Evolutionary conservation across 257 asterid species (phyloP).

Genomic region (Petunia axillaris): DNA sequence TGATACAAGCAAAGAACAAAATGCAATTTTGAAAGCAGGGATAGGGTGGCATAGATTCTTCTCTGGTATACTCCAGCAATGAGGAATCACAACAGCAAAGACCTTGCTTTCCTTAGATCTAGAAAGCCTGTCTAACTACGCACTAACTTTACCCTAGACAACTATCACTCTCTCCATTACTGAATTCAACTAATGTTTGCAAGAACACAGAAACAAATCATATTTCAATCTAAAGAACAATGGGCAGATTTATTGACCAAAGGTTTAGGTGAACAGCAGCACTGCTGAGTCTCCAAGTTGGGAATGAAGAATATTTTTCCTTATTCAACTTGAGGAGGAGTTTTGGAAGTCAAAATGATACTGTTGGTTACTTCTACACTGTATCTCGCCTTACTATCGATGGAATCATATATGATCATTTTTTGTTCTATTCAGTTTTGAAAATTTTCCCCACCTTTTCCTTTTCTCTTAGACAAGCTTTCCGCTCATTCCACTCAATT

Average conservation of each 20-base stretch:
- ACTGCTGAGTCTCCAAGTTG: neutral
- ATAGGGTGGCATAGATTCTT: neutral
- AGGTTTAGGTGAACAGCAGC: neutral
- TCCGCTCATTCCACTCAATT: neutral
- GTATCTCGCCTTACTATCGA: neutral
- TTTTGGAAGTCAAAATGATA: neutral
- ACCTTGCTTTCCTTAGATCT: no score
- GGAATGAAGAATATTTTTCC: neutral
- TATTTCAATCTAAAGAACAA: neutral
- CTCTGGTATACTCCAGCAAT: neutral
- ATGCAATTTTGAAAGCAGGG: neutral
- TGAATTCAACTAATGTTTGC: neutral
- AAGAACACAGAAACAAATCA: neutral
- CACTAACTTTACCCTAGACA: no score
- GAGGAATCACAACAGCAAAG: no score
- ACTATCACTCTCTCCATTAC: no score
- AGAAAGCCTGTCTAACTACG: no score
- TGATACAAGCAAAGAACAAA: slow-evolving; percentile 8
- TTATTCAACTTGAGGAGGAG: neutral
- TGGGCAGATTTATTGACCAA: neutral
- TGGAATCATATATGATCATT: neutral
- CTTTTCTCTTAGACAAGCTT: neutral
- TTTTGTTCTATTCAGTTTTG: neutral
- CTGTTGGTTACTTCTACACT: neutral
- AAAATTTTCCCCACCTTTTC: neutral